Evolutionary conservation across 495 filamentous ascomycete species (phyloP), one percentile per base, ranked within the genome.

Genomic region (Penicillium pulvis): DNA sequence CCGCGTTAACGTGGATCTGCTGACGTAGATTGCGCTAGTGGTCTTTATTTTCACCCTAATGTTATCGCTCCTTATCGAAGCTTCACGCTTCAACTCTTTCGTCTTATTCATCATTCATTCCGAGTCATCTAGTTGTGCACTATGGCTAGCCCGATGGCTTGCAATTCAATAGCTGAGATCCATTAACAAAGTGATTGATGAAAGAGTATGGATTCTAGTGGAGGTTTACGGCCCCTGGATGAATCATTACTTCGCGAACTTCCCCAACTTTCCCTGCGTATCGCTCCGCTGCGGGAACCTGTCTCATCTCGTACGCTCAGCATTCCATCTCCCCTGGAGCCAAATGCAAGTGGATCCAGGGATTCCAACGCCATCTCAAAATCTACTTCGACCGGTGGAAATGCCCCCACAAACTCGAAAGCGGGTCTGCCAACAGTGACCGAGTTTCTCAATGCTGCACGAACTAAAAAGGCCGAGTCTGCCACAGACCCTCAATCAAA

Each of bases 201-300:
- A 51, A 20, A 43, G 51, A 71, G 51, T 16, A 78, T 78, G 75
- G 75, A 78, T 64, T 55, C 66, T 33, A 66, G 55, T 50, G 66
- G 64, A 60, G 59, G 60, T 7, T 61, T 65, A 42, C 69, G 72
- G 56, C 66, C 70, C 44, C 70, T 75, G 28, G 76, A 79, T 57
- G 77, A 80, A 61, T 69, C 75, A 35, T 51, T 70, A 42, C 60
- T 74, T 43, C 77, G 78, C 57, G 79, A 81, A 61, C 67, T 80
- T 28, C 76, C 76, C 50, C 72, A 76, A 52, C 70, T 75, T 9
- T 72, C 73, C 53, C 65, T 83, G 42, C 75, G 75, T 53, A 83
- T 83, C 50, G 75, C 80, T 56, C 79, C 80, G 52, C 67, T 83
- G 43, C 77, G 78, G 41, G 76, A 79, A 51, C 79, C 77, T 12